Evolutionary conservation across 768 basidiomycete genomes (phyloP).

Genomic region (Naganishia vaughanmartiniae): DNA sequence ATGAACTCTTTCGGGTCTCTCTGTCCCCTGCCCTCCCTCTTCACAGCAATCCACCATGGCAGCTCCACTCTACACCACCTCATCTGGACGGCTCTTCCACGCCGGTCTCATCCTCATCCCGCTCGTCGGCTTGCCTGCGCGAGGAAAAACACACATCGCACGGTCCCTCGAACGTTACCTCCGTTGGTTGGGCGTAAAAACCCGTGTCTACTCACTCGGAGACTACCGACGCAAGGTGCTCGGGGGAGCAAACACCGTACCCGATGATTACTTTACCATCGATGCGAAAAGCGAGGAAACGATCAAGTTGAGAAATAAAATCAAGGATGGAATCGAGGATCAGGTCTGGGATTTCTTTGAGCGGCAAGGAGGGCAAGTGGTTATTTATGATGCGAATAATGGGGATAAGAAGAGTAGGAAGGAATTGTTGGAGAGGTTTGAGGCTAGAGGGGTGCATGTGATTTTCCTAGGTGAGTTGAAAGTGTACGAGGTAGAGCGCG

Average conservation of each 20-base stretch:
- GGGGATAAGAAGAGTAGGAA: slow-evolving; percentile 69
- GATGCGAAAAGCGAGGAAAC: slow-evolving; percentile 73
- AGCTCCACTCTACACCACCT: slow-evolving; percentile 93
- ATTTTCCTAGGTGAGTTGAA: slow-evolving; percentile 72
- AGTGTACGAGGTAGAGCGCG: not conserved
- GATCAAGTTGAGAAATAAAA: slow-evolving; percentile 66
- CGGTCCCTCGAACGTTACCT: slow-evolving; percentile 94
- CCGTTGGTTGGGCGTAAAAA: slow-evolving; percentile 96
- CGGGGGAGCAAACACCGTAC: slow-evolving; percentile 81
- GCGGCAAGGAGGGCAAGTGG: slow-evolving; percentile 78
- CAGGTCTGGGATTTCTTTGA: slow-evolving; percentile 84
- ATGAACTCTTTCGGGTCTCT: not conserved
- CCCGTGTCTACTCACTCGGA: slow-evolving; percentile 87
- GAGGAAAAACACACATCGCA: slow-evolving; percentile 95
- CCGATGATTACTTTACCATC: slow-evolving; percentile 85
- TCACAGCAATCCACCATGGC: slow-evolving; percentile 60
- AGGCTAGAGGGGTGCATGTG: slow-evolving; percentile 82
- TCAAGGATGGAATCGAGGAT: slow-evolving; percentile 81
- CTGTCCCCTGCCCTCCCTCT: not conserved
- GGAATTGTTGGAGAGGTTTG: slow-evolving; percentile 76
- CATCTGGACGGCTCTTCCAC: slow-evolving; percentile 55
- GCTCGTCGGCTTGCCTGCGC: slow-evolving; percentile 55
- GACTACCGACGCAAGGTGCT: slow-evolving; percentile 88
- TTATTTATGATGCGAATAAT: slow-evolving; percentile 98
- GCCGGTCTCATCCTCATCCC: slow-evolving; percentile 83